Conservation (phyloP, 768 basidiomycete genomes). For the Neoboletus subvelutipes region DNA sequence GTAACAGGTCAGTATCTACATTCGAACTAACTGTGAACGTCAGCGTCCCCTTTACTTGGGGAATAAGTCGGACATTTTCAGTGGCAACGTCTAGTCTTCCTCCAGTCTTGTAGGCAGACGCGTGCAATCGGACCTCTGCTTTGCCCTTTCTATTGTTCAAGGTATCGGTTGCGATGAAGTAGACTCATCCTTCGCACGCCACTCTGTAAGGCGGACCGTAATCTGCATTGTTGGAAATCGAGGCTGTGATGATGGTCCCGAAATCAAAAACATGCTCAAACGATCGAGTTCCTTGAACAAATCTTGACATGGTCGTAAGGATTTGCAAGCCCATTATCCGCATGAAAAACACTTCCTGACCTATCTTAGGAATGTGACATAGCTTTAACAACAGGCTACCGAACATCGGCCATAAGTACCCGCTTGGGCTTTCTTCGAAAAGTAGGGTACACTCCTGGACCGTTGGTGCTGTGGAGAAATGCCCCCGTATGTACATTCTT, state of each 20-base stretch:
- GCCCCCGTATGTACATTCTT: background rate
- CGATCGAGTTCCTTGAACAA: background rate
- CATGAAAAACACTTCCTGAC: background rate
- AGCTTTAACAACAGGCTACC: background rate
- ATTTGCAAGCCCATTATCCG: background rate
- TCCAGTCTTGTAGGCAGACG: background rate
- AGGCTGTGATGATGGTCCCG: background rate
- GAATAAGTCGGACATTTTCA: constrained; percentile 30
- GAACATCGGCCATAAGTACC: background rate
- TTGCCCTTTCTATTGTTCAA: background rate
- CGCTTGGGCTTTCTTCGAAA: background rate
- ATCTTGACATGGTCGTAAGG: background rate
- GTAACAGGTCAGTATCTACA: too few relatives aligned
- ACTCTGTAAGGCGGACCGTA: background rate
- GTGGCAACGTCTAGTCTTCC: constrained; percentile 17
- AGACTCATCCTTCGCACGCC: background rate
- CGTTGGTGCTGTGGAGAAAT: background rate
- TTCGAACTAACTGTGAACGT: background rate
- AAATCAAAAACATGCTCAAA: background rate
- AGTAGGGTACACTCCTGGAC: background rate
- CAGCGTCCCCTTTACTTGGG: constrained; percentile 29
- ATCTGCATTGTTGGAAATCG: background rate
- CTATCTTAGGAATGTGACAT: background rate
- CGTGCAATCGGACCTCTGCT: background rate
- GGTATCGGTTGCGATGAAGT: background rate